Conservation (phyloP, 2,329 filamentous ascomycete species). For the Niveomyces coronatus region DNA sequence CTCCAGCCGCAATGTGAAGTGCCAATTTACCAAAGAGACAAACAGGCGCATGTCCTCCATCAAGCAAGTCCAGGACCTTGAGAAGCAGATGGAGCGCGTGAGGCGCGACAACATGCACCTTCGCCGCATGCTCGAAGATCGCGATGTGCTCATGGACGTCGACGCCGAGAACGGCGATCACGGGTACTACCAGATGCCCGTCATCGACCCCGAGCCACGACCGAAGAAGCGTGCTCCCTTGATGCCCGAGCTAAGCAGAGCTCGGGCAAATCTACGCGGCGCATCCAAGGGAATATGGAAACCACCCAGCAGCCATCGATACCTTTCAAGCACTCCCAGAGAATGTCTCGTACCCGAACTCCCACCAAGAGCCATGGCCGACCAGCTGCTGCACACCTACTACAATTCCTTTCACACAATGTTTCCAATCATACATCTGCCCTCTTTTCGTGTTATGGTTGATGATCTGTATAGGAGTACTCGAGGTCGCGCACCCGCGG, state of each 20-base stretch:
- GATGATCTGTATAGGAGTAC: conserved; percentile 66
- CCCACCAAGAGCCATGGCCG: conserved; percentile 58
- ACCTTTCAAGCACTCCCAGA: conserved; percentile 36
- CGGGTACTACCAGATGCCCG: conserved; percentile 46
- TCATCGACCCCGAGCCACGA: conserved; percentile 55
- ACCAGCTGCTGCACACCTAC: conserved; percentile 67
- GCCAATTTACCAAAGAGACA: conserved; percentile 98
- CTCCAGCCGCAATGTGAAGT: conserved; percentile 91
- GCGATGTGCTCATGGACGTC: conserved; percentile 39
- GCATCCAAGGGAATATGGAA: conserved; percentile 74
- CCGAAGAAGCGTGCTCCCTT: conserved; percentile 50
- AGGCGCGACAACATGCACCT: conserved; percentile 71
- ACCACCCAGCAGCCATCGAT: conserved; percentile 58
- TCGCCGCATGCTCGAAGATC: conserved; percentile 49
- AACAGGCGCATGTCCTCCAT: conserved; percentile 98
- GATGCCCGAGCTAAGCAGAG: conserved; percentile 59
- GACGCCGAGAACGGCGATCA: conserved; percentile 39
- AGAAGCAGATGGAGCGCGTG: conserved; percentile 76
- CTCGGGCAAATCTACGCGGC: conserved; percentile 60
- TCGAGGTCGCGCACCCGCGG: conserved; percentile 47
- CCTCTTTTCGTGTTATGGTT: conserved; percentile 65
- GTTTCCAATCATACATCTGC: conserved; percentile 83
- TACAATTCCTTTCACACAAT: conserved; percentile 66
- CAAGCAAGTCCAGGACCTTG: conserved; percentile 95
- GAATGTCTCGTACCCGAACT: conserved; percentile 51